Percentiles rank a stretch among this genome's conserved stretches.
These are phyloP conservation scores for Chlorella sp. DNA, from an alignment of 139 green algal genomes.

Conservation along the genomic window DNA sequence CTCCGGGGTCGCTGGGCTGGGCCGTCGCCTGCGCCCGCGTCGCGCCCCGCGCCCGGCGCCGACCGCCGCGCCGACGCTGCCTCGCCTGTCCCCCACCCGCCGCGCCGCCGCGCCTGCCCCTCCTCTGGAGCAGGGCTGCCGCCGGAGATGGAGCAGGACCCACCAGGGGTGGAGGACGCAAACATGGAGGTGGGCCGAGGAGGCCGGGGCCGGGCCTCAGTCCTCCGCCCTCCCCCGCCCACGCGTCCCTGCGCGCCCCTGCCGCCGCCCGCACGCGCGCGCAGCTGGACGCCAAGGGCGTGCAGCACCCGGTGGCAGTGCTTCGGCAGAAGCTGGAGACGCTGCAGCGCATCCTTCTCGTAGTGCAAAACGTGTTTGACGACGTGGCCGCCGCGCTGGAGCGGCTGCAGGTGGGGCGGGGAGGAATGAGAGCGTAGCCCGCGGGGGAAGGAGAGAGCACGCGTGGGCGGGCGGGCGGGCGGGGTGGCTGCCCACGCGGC, in stretches of 20 bases:
- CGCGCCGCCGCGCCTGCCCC: neutral
- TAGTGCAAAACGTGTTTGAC: conserved; percentile 30
- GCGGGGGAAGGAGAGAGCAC: too few species aligned
- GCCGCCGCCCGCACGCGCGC: conserved; percentile 3
- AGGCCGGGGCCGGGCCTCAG: neutral
- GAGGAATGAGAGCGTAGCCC: too few species aligned
- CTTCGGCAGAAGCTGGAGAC: conserved; percentile 6
- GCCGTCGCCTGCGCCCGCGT: too few species aligned
- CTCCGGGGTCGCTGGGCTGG: too few species aligned
- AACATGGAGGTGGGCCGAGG: conserved; percentile 8
- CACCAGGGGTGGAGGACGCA: conserved; percentile 11
- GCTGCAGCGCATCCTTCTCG: conserved; percentile 24
- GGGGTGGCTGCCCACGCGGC: too few species aligned
- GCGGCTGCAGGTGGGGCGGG: too few species aligned
- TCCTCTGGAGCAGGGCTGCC: neutral
- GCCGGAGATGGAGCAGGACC: conserved; percentile 33
- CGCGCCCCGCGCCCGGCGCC: too few species aligned
- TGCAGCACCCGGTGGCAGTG: too few species aligned
- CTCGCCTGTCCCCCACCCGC: too few species aligned
- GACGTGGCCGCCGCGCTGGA: conserved; percentile 24
- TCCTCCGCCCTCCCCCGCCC: neutral
- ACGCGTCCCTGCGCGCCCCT: neutral
- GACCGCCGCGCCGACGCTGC: too few species aligned
- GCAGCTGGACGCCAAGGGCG: too few species aligned
- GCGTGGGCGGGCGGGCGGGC: too few species aligned